Evolutionary conservation across 2,329 filamentous ascomycete species (phyloP), one percentile per base, ranked within the genome.

Genomic region (Trichophyton mentagrophytes): DNA sequence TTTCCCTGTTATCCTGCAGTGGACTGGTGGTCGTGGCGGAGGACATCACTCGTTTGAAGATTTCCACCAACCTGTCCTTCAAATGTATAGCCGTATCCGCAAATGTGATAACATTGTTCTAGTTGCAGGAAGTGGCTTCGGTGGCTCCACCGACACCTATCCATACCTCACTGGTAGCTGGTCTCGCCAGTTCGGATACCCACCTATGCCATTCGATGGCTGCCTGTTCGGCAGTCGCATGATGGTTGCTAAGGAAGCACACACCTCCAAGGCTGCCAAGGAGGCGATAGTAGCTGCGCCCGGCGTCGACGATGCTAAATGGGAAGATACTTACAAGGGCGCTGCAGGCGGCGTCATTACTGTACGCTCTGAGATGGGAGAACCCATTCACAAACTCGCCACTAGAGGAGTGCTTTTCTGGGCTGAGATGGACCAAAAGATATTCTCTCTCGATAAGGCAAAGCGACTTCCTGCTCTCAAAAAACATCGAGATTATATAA

Each of bases 371-470:
- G 93, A 99, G 77, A 99, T 99, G 95, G 95, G 93, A 53, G 93
- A 99, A 80, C 95, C 93, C 4, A 99, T 99, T 64, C 93, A 99
- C 80, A 99, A 99, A 79, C 84, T 99, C 62, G 95, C 93, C 15
- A 99, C 93, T 57, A 88, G 95, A 62, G 93, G 93, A 82, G 91
- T 99, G 56, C 80, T 84, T 60, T 96, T 99, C 80, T 99, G 93
- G 93, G 87, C 90, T 57, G 95, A 99, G 77, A 96, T 99, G 90
- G 93, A 99, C 71, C 84, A 95, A 74, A 96, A 95, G 77, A 97
- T 99, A 69, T 99, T 99, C 80, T 88, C 85, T 71, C 79, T 99
- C 57, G 91, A 96, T 75, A 96, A 95, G 79, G 90, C 92, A 70
- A 96, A 96, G 80, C 86, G 90, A 47, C 80, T 96, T 22, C 82